phyloP scores from a whole-genome alignment of 164 flowering plant species.

The Annona cherimola region DNA sequence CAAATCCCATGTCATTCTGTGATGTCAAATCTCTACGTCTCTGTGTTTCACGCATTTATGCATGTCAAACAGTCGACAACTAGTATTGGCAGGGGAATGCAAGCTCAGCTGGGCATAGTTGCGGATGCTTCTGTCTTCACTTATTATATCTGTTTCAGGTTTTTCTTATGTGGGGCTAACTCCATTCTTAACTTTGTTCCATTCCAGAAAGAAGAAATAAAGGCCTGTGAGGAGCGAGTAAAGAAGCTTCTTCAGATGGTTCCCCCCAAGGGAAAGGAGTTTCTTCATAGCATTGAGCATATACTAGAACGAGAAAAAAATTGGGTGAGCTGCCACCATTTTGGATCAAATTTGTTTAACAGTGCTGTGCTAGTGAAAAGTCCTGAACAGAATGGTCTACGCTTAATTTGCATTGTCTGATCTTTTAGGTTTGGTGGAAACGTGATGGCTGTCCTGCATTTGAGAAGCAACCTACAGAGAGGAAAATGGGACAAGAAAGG shows the following conservation, averaged over 20 bases:
- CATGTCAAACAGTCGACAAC: background rate
- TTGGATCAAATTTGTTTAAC: background rate
- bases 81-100: background rate
- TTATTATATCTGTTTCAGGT: background rate
- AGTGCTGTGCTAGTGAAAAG: no score
- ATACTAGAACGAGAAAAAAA: conserved; percentile 90
- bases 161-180: background rate
- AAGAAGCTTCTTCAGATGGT: conserved; percentile 85
- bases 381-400: background rate
- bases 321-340: conserved; percentile 52
- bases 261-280: conserved; percentile 94
- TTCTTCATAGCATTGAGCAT: conserved; percentile 85
- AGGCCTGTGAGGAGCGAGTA: conserved; percentile 80
- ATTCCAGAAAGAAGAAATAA: conserved; percentile 84
- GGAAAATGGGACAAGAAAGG: conserved; percentile 61
- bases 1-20: background rate
- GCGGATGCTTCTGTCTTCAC: background rate
- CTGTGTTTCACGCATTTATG: background rate
- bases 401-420: background rate
- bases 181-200: background rate
- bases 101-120: background rate
- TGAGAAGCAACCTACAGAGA: conserved; percentile 75
- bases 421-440: conserved; percentile 93
- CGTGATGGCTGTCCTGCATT: conserved; percentile 96
- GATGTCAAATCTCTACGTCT: background rate